Conservation (phyloP, 2,329 filamentous ascomycete genomes). For the Aspergillus sp. region DNA sequence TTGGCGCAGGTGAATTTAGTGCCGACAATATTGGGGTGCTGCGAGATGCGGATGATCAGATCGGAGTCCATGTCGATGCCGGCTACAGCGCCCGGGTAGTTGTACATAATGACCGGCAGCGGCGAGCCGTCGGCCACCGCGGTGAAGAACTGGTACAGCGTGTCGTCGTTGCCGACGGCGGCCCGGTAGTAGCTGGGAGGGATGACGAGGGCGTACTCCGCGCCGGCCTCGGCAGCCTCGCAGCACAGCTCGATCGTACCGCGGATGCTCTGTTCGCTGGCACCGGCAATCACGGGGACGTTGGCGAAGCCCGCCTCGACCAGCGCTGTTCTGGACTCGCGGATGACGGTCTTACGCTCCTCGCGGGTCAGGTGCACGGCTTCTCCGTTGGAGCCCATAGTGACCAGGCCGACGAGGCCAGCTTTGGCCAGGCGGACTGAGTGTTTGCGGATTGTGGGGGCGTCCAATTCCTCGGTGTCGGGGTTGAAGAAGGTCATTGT, state of each 20-base stretch:
- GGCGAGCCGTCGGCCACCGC: constrained; percentile 66
- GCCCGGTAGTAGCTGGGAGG: constrained; percentile 76
- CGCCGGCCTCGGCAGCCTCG: constrained; percentile 58
- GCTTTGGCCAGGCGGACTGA: constrained; percentile 66
- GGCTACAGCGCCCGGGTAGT: constrained; percentile 79
- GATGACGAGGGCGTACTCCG: constrained; percentile 70
- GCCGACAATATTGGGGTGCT: constrained; percentile 75
- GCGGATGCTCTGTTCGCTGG: constrained; percentile 70
- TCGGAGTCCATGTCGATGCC: constrained; percentile 88
- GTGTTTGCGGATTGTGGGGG: constrained; percentile 69
- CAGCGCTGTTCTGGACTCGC: constrained; percentile 69
- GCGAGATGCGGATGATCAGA: constrained; percentile 66
- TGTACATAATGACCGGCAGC: constrained; percentile 76
- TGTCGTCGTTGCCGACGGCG: constrained; percentile 60
- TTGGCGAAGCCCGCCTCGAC: constrained; percentile 67
- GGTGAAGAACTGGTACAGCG: constrained; percentile 64
- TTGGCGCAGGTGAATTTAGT: constrained; percentile 90
- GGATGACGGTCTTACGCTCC: constrained; percentile 66
- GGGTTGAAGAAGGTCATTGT: constrained; percentile 87
- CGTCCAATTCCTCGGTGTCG: constrained; percentile 74
- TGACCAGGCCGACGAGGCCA: constrained; percentile 71
- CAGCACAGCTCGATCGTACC: constrained; percentile 69
- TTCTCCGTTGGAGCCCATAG: constrained; percentile 86
- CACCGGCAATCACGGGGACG: constrained; percentile 73
- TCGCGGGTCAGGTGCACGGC: constrained; percentile 72